These are phyloP conservation scores for Cryphonectria nitschkei DNA, from an alignment of 2,329 filamentous ascomycete genomes.

Conservation along the genomic window DNA sequence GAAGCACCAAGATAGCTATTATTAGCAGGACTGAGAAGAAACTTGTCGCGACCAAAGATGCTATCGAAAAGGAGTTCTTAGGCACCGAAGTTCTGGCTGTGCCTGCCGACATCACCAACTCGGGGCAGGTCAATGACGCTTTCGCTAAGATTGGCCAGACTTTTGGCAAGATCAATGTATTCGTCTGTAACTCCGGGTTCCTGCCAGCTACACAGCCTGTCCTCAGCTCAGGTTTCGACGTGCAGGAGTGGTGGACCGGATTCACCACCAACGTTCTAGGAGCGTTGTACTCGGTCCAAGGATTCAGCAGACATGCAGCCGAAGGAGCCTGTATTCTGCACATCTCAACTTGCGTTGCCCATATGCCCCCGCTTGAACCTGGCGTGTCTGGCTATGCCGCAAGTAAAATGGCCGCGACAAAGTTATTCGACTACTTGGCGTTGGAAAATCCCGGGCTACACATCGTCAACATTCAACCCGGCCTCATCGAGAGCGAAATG, in stretches of 20 bases:
- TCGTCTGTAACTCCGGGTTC: conserved; percentile 6
- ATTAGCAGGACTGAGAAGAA: conserved; percentile 12
- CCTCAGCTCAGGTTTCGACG: conserved; percentile 7
- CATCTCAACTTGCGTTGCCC: conserved; percentile 26
- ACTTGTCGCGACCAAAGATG: conserved; percentile 15
- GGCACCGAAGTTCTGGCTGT: conserved; percentile 3
- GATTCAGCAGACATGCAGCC: conserved; percentile 11
- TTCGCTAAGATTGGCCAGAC: conserved; percentile 4
- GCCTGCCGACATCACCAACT: conserved; percentile 11
- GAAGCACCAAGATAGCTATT: conserved; percentile 7
- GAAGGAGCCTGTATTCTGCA: conserved; percentile 14
- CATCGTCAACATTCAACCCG: conserved; percentile 47
- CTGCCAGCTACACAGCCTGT: conserved; percentile 8
- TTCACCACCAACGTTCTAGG: conserved; percentile 14
- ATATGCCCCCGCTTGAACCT: conserved; percentile 32
- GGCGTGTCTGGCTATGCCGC: conserved; percentile 37
- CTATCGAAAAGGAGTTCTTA: conserved; percentile 3
- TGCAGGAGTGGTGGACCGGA: conserved; percentile 13
- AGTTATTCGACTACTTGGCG: conserved; percentile 42
- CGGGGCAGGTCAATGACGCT: conserved; percentile 10
- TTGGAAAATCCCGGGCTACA: conserved; percentile 42
- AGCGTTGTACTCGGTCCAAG: conserved; percentile 13
- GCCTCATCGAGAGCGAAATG: conserved; percentile 45
- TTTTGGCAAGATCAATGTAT: conserved; percentile 5
- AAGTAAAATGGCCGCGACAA: conserved; percentile 41